Percentiles rank a stretch among this genome's conserved stretches.
These are phyloP conservation scores for Jaltomata sinuosa DNA, from an alignment of 257 asterid genomes.

Conservation along the genomic window DNA sequence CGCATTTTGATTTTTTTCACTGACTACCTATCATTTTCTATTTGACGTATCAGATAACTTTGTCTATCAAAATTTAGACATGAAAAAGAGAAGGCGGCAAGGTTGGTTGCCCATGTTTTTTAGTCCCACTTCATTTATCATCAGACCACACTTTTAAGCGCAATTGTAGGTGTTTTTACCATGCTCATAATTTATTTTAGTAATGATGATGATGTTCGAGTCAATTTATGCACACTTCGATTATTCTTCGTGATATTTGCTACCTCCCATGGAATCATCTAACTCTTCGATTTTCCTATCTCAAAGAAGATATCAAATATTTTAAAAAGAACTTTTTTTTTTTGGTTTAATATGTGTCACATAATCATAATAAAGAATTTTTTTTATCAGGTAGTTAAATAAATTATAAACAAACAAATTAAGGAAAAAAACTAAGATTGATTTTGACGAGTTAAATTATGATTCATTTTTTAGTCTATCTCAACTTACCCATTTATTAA, in stretches of 20 bases:
- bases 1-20: background rate
- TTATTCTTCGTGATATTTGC: background rate
- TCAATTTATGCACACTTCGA: background rate
- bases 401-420: too few species aligned
- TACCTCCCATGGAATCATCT: background rate
- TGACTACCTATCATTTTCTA: background rate
- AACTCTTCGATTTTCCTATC: background rate
- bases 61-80: background rate
- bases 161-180: background rate
- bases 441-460: too few species aligned
- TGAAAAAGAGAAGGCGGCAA: accelerated
- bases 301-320: background rate
- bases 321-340: too few species aligned
- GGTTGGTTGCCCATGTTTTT: background rate
- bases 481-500: background rate
- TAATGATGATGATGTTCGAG: too few species aligned
- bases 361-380: background rate
- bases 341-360: background rate
- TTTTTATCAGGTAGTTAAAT: too few species aligned
- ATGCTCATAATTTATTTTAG: background rate
- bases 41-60: background rate
- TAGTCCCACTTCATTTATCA: background rate
- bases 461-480: background rate
- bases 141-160: background rate
- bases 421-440: too few species aligned